These are phyloP conservation scores for Aspergillus sp. DNA, from an alignment of 2,329 filamentous ascomycete species.

Conservation along the genomic window DNA sequence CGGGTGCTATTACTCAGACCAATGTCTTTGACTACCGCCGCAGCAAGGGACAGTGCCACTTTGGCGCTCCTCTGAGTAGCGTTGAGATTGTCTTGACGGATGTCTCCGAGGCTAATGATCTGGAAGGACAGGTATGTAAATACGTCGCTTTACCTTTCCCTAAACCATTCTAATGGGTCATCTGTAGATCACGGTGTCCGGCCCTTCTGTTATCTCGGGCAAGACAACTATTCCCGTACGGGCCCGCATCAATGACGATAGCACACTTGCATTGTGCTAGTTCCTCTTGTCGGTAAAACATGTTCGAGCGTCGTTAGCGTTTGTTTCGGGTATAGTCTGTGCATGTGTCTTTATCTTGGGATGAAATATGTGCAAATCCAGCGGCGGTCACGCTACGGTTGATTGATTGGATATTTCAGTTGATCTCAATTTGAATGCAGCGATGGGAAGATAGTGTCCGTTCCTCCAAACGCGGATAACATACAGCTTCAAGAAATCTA, in stretches of 20 bases:
- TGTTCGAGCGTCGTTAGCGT: constrained; percentile 1
- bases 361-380: background rate
- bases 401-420: background rate
- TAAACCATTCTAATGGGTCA: constrained; percentile 12
- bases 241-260: constrained; percentile 67
- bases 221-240: constrained; percentile 63
- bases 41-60: constrained; percentile 57
- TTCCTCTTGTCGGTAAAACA: background rate
- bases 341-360: background rate
- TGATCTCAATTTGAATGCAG: background rate
- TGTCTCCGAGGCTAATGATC: constrained; percentile 30
- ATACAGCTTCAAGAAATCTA: constrained; percentile 16
- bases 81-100: constrained; percentile 69
- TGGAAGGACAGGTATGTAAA: constrained; percentile 59
- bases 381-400: too few relatives aligned
- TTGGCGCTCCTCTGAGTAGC: constrained; percentile 76
- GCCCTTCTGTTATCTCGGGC: constrained; percentile 69
- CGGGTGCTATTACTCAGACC: constrained; percentile 84
- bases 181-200: constrained; percentile 65
- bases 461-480: constrained; percentile 19
- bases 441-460: constrained; percentile 12
- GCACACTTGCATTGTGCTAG: constrained; percentile 60
- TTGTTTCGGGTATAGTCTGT: background rate
- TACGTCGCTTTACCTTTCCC: background rate
- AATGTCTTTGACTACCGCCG: constrained; percentile 81